Percentiles rank a stretch among this genome's conserved stretches.
Conservation (phyloP, 1,284 basidiomycete genomes). For the Tilletia indica region DNA sequence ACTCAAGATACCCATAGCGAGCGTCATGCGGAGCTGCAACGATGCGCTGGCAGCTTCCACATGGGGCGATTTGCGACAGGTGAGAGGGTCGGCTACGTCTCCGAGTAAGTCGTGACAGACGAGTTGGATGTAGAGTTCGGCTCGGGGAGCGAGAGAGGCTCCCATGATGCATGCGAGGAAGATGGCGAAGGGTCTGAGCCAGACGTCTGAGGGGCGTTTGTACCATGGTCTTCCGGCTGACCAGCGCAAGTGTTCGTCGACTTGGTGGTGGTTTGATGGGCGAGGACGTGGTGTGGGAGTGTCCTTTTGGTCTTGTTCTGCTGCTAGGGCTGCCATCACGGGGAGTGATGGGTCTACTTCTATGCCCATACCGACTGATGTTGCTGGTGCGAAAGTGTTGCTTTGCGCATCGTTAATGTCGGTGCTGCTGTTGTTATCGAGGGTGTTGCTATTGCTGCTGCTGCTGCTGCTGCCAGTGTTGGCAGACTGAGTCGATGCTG, state of each 20-base stretch:
- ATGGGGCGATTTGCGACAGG: slow-evolving; percentile 35
- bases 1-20: slow-evolving; percentile 75
- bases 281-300: not conserved
- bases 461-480: not conserved
- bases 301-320: not conserved
- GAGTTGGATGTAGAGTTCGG: slow-evolving; percentile 48
- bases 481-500: not conserved
- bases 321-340: not conserved
- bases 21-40: slow-evolving; percentile 62
- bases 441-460: not conserved
- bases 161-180: slow-evolving; percentile 42
- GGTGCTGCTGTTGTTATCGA: not conserved
- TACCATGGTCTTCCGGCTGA: slow-evolving; percentile 43
- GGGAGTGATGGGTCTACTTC: slow-evolving; percentile 6
- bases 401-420: not conserved
- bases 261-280: not conserved
- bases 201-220: slow-evolving; percentile 38
- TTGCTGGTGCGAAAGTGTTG: not conserved
- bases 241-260: slow-evolving; percentile 41
- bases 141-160: slow-evolving; percentile 45
- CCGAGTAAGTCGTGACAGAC: slow-evolving; percentile 44
- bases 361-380: not conserved
- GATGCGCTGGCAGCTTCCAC: slow-evolving; percentile 37
- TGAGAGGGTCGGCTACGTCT: slow-evolving; percentile 26
- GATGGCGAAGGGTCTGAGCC: slow-evolving; percentile 44